These are phyloP conservation scores for Boeremia lycopersici DNA, from an alignment of 2,329 filamentous ascomycete genomes.

Conservation along the genomic window DNA sequence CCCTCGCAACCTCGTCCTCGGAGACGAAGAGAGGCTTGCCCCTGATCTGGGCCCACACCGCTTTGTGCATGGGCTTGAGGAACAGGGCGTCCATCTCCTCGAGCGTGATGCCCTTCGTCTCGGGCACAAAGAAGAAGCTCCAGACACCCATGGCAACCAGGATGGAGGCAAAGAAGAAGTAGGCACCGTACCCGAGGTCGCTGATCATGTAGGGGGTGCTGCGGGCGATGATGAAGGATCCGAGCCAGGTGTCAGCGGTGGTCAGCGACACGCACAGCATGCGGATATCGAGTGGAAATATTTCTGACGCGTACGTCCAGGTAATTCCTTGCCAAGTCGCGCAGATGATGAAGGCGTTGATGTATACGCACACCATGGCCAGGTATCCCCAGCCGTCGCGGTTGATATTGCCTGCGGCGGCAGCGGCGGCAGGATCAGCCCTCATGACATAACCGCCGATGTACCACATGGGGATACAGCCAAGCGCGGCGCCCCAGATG, in stretches of 20 bases:
- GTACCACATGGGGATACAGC: constrained; percentile 58
- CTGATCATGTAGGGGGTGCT: constrained; percentile 49
- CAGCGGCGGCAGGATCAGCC: constrained; percentile 55
- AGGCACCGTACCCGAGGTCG: constrained; percentile 46
- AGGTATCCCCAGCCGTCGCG: constrained; percentile 58
- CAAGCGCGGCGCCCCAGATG: constrained; percentile 56
- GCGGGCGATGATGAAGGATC: constrained; percentile 49
- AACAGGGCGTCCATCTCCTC: constrained; percentile 43
- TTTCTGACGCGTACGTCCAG: constrained; percentile 47
- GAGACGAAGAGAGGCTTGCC: constrained; percentile 26
- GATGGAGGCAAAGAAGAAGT: constrained; percentile 48
- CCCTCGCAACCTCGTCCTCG: constrained; percentile 22
- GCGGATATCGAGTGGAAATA: constrained; percentile 53
- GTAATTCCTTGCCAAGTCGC: constrained; percentile 48
- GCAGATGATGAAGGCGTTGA: constrained; percentile 61
- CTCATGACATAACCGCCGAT: constrained; percentile 62
- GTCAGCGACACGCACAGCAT: constrained; percentile 49
- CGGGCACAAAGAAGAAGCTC: constrained; percentile 42
- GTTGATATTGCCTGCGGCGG: constrained; percentile 49
- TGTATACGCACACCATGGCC: constrained; percentile 61
- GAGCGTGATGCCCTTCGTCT: constrained; percentile 40
- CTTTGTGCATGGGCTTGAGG: constrained; percentile 34
- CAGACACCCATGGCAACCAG: constrained; percentile 39
- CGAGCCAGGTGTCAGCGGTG: constrained; percentile 49
- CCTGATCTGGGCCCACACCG: constrained; percentile 39